Conservation (phyloP, 2,329 filamentous ascomycete genomes). For the Chalaropsis thielavioides region DNA sequence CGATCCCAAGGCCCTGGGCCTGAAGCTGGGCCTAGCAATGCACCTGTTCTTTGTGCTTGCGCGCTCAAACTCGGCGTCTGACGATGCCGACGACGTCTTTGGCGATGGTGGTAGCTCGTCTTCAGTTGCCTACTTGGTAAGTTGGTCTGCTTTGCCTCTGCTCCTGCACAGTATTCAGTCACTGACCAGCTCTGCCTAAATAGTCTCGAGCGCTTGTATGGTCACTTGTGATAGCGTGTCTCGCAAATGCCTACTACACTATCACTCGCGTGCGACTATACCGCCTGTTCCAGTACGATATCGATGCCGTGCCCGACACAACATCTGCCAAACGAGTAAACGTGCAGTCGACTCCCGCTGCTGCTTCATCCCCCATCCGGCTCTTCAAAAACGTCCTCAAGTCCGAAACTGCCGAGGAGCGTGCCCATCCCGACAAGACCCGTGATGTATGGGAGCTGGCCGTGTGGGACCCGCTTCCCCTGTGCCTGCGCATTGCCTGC, state of each 20-base stretch:
- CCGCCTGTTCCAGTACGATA: conserved; percentile 74
- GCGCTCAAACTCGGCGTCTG: conserved; percentile 54
- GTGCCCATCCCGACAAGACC: conserved; percentile 67
- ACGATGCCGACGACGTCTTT: conserved; percentile 67
- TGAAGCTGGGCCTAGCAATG: conserved; percentile 57
- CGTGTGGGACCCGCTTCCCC: conserved; percentile 83
- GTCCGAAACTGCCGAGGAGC: conserved; percentile 57
- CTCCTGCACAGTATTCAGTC: conserved; percentile 8
- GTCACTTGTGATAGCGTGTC: conserved; percentile 50
- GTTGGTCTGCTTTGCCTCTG: conserved; percentile 22
- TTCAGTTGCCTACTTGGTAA: conserved; percentile 46
- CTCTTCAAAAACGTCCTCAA: conserved; percentile 56
- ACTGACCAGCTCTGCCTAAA: not conserved
- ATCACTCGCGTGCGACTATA: conserved; percentile 74
- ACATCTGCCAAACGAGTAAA: conserved; percentile 78
- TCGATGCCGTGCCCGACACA: conserved; percentile 62
- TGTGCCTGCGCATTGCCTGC: conserved; percentile 70
- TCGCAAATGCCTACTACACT: conserved; percentile 65
- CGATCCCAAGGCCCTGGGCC: conserved; percentile 67
- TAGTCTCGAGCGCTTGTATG: conserved; percentile 45
- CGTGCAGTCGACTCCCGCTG: conserved; percentile 67
- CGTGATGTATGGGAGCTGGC: conserved; percentile 90
- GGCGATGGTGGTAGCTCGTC: conserved; percentile 50
- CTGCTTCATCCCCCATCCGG: conserved; percentile 64
- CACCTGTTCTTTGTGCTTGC: conserved; percentile 74